Evolutionary conservation across 2,329 filamentous ascomycete genomes (phyloP), one percentile per base, ranked within the genome.

Genomic region (Stromatinia cepivora): DNA sequence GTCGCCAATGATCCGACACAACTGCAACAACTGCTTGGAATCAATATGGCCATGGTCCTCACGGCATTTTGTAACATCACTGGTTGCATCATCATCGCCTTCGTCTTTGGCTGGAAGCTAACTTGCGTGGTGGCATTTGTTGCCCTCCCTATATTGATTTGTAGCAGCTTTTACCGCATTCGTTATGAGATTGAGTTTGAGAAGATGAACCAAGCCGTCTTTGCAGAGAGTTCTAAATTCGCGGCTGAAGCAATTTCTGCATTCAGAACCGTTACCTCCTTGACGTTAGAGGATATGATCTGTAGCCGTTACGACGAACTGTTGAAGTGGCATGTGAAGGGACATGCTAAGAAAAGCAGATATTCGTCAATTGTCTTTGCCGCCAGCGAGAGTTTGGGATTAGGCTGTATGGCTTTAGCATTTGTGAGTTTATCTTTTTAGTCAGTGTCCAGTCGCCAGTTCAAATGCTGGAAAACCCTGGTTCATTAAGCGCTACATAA

Each of bases 91-190:
- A 81, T 84, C 56, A 90, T 94, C 65, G 84, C 89, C 1, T 93
- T 92, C 74, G 82, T 84, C 5, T 92, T 90, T 76, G 89, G 90
- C 1, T 94, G 92, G 92, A 94, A 93, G 77, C 82, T 94, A 11
- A 87, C 89, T 0, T 80, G 93, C 0, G 88, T 94, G 0, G 84
- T 86, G 0, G 81, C 88, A 11, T 90, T 87, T 73, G 86, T 90
- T 1, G 81, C 82, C 0, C 77, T 86, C 67, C 86, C 86, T 1
- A 78, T 84, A 10, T 82, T 86, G 4, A 78, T 87, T 10, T 72
- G 78, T 5, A 82, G 70, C 20, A 71, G 73, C 28, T 87, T 82
- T 71, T 78, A 83, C 71, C 81, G 86, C 17, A 79, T 88, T 56
- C 79, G 82, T n/a, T 81, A 85, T 39, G 85, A 87, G 74, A 78